These are phyloP conservation scores for Cladophialophora exuberans DNA, from an alignment of 2,329 filamentous ascomycete genomes.

Conservation along the genomic window DNA sequence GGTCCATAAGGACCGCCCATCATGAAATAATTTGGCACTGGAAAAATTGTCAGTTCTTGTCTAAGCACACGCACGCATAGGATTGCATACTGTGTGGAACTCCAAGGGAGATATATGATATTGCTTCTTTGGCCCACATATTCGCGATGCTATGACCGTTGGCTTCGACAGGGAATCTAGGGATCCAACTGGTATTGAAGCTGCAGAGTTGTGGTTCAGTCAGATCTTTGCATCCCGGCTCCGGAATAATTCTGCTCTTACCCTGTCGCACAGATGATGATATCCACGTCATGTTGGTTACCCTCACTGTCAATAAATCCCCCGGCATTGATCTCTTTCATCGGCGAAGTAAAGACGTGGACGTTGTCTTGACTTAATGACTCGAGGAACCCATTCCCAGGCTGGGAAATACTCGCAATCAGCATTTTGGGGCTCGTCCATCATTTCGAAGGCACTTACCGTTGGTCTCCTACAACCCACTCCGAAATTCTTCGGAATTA, in stretches of 20 bases:
- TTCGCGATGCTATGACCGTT: constrained; percentile 23
- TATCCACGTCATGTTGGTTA: constrained; percentile 30
- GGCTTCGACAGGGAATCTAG: constrained; percentile 25
- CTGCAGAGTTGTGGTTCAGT: constrained; percentile 6
- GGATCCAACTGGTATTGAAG: constrained; percentile 29
- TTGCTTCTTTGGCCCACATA: constrained; percentile 21
- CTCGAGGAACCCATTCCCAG: constrained; percentile 31
- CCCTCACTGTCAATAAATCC: constrained; percentile 37
- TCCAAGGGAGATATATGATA: constrained; percentile 28
- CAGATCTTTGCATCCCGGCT: too few species aligned
- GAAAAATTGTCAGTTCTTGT: constrained; percentile 15
- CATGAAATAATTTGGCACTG: constrained; percentile 37
- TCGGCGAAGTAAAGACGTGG: constrained; percentile 44
- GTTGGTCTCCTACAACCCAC: constrained; percentile 49
- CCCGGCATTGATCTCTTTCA: constrained; percentile 41
- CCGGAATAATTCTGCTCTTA: not conserved
- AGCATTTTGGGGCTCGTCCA: constrained; percentile 33
- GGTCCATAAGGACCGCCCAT: constrained; percentile 34
- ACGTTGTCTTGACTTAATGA: constrained; percentile 49
- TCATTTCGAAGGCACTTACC: constrained; percentile 35
- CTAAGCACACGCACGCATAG: not conserved
- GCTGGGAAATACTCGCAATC: constrained; percentile 3
- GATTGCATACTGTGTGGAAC: constrained; percentile 19
- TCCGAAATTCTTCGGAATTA: constrained; percentile 50
- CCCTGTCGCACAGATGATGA: constrained; percentile 30